A percentile compares a stretch with the other conserved stretches of the same genome.
Evolutionary conservation across 2,329 filamentous ascomycete species (phyloP).

Genomic region (Dryadomyces sulphureus): DNA sequence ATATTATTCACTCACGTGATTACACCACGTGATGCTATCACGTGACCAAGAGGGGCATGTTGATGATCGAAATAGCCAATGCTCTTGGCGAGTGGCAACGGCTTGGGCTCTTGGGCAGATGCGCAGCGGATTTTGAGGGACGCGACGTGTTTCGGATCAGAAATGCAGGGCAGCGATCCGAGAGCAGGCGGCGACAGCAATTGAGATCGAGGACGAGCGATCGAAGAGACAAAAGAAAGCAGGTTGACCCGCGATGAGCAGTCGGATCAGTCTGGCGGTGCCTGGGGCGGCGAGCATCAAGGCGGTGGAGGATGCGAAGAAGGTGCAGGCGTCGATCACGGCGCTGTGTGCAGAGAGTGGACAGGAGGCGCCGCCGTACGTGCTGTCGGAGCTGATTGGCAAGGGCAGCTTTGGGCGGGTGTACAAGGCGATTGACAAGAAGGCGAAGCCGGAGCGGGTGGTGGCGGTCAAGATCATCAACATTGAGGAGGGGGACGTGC

Average conservation of each 20-base stretch:
- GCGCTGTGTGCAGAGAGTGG: constrained; percentile 42
- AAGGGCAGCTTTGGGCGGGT: constrained; percentile 55
- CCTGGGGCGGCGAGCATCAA: constrained; percentile 19
- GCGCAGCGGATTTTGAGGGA: too few species aligned
- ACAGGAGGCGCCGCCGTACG: constrained; percentile 43
- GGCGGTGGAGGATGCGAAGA: constrained; percentile 47
- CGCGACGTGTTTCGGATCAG: too few species aligned
- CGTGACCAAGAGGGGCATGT: too few species aligned
- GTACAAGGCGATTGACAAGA: constrained; percentile 38
- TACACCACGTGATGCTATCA: too few species aligned
- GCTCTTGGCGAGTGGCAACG: too few species aligned
- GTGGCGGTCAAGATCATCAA: constrained; percentile 71
- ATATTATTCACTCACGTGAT: background rate
- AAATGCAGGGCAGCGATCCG: too few species aligned
- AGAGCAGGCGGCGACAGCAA: too few species aligned
- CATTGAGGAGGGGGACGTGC: constrained; percentile 60
- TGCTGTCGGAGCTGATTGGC: constrained; percentile 50
- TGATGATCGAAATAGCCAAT: too few species aligned
- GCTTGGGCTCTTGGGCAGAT: too few species aligned
- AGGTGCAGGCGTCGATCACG: constrained; percentile 44
- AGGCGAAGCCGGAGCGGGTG: constrained; percentile 22
- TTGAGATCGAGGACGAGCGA: background rate
- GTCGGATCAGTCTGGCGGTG: constrained; percentile 1
- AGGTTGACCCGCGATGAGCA: background rate
- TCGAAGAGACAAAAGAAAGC: background rate